Conservation (phyloP, 2,329 filamentous ascomycete genomes). For the Claviceps arundinis region DNA sequence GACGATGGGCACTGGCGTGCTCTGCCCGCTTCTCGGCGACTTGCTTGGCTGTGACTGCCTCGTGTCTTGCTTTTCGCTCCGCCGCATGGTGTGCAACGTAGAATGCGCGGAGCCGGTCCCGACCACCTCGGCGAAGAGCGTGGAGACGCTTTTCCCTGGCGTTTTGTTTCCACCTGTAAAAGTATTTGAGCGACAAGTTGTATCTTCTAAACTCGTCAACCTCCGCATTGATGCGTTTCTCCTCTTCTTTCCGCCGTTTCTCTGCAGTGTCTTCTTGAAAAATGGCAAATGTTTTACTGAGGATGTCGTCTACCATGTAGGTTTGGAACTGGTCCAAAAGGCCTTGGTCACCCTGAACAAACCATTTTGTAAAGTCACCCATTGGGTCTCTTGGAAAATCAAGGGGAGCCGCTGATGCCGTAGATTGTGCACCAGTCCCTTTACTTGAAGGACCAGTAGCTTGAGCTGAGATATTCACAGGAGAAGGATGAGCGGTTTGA, state of each 20-base stretch:
- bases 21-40: slow-evolving; percentile 14
- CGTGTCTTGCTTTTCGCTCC: slow-evolving; percentile 20
- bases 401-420: not conserved
- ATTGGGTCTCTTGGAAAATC: slow-evolving; percentile 26
- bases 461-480: not conserved
- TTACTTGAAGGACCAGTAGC: not conserved
- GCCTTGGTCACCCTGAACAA: slow-evolving; percentile 38
- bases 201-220: slow-evolving; percentile 35
- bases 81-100: slow-evolving; percentile 24
- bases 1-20: slow-evolving; percentile 16
- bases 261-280: slow-evolving; percentile 28
- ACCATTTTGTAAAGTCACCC: slow-evolving; percentile 39
- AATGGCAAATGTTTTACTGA: slow-evolving; percentile 27
- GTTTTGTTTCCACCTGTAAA: slow-evolving; percentile 41
- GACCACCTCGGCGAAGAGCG: slow-evolving; percentile 36
- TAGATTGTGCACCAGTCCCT: not conserved
- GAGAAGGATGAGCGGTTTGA: not conserved
- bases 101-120: slow-evolving; percentile 36
- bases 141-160: slow-evolving; percentile 35
- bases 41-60: slow-evolving; percentile 18
- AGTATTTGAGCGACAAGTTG: slow-evolving; percentile 39
- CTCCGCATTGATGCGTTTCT: slow-evolving; percentile 30
- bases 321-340: slow-evolving; percentile 37
- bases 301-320: slow-evolving; percentile 30
- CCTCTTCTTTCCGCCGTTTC: slow-evolving; percentile 31